These are phyloP conservation scores for Leccinum variicolor DNA, from an alignment of 768 basidiomycete genomes.

Conservation along the genomic window DNA sequence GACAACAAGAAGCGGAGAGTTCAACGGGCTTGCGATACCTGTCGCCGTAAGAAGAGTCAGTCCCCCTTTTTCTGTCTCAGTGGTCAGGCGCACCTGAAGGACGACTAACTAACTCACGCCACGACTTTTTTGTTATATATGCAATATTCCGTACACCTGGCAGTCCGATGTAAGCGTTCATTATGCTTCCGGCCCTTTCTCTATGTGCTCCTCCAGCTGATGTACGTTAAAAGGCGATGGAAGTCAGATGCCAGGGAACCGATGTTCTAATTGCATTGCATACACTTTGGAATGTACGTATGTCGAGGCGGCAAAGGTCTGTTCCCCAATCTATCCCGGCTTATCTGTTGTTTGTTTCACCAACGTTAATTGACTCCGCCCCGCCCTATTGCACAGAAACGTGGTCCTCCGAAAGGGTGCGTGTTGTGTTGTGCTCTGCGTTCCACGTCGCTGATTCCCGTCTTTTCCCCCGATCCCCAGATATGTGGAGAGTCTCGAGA, in stretches of 20 bases:
- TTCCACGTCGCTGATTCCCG: neutral
- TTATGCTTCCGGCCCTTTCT: neutral
- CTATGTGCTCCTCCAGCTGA: neutral
- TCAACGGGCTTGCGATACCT: constrained; percentile 79
- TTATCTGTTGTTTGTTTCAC: neutral
- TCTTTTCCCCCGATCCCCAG: constrained; percentile 25
- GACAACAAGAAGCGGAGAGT: constrained; percentile 65
- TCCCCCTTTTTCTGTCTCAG: constrained; percentile 2
- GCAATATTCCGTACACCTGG: neutral
- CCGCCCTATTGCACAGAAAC: constrained; percentile 29
- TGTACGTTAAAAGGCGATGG: constrained; percentile 49
- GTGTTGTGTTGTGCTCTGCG: constrained; percentile 1
- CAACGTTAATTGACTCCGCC: neutral
- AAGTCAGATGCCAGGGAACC: constrained; percentile 50
- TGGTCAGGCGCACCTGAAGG: neutral
- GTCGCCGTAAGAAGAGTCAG: constrained; percentile 80
- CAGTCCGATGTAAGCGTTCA: constrained; percentile 25
- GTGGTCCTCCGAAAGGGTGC: constrained; percentile 37
- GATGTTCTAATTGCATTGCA: constrained; percentile 54
- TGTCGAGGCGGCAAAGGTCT: constrained; percentile 51
- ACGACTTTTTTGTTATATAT: neutral
- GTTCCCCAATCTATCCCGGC: neutral
- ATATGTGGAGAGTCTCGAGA: constrained; percentile 62
- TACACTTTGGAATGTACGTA: constrained; percentile 53
- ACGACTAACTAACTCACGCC: neutral